These are phyloP conservation scores for Paratrypanosoma confusum DNA, from an alignment of 208 protist genomes.

Conservation along the genomic window DNA sequence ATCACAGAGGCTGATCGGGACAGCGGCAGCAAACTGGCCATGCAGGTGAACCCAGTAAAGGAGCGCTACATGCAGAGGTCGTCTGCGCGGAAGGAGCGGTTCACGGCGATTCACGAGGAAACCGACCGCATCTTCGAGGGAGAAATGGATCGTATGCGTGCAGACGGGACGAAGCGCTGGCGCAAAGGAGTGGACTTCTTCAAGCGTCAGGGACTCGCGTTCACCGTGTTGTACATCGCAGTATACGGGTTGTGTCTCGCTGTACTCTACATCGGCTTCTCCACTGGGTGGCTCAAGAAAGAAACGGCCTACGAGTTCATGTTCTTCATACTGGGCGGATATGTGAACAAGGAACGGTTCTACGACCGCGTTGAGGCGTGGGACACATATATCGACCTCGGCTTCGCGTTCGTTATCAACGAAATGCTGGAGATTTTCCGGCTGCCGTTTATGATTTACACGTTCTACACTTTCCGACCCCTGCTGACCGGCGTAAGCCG, in stretches of 20 bases:
- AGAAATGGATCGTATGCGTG: constrained; percentile 65
- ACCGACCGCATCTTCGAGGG: constrained; percentile 46
- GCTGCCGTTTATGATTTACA: constrained; percentile 61
- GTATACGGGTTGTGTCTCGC: constrained; percentile 46
- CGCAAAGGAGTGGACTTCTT: constrained; percentile 64
- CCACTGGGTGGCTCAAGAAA: constrained; percentile 51
- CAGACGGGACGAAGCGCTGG: constrained; percentile 39
- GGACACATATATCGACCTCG: constrained; percentile 76
- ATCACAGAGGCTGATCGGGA: constrained; percentile 66
- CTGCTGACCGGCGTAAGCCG: constrained; percentile 43
- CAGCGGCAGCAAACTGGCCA: constrained; percentile 15
- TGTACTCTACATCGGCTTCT: constrained; percentile 61
- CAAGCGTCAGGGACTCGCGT: constrained; percentile 65
- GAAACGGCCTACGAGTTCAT: constrained; percentile 65
- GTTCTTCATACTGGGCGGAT: constrained; percentile 38
- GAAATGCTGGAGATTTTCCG: constrained; percentile 69
- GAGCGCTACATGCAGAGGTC: constrained; percentile 11
- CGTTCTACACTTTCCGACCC: constrained; percentile 55
- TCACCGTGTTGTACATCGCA: constrained; percentile 43
- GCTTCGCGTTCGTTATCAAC: constrained; percentile 85
- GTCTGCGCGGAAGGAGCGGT: constrained; percentile 11
- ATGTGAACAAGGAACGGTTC: constrained; percentile 61
- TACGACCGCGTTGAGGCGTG: constrained; percentile 64
- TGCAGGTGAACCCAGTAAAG: constrained; percentile 13
- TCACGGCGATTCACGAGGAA: constrained; percentile 25